Evolutionary conservation across 495 filamentous ascomycete genomes (phyloP).

Genomic region (Astrocystis sublimbata): DNA sequence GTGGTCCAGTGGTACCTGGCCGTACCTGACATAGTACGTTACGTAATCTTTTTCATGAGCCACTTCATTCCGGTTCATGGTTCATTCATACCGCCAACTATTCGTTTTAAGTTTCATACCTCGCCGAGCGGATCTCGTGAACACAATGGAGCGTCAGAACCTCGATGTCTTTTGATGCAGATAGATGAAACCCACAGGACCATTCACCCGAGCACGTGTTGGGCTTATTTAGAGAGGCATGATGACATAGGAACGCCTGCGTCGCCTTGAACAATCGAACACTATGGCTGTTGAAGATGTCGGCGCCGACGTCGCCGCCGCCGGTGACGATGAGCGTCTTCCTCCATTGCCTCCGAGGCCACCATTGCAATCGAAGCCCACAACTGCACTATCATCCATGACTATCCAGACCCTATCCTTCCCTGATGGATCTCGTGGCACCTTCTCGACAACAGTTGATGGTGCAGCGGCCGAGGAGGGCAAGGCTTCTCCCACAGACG

Average conservation of each 20-base stretch:
- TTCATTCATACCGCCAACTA: background rate
- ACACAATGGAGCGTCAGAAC: background rate
- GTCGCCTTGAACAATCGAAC: conserved; percentile 9
- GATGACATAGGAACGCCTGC: too few relatives aligned
- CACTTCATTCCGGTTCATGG: too few relatives aligned
- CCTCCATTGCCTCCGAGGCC: conserved; percentile 74
- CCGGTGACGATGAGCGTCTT: conserved; percentile 41
- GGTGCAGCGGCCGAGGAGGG: conserved; percentile 32
- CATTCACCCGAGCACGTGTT: conserved; percentile 1
- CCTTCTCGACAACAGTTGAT: conserved; percentile 51
- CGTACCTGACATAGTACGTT: too few relatives aligned
- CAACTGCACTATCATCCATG: conserved; percentile 73
- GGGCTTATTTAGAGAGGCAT: conserved; percentile 20
- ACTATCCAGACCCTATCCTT: conserved; percentile 74
- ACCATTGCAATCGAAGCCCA: conserved; percentile 64
- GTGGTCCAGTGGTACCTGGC: too few relatives aligned
- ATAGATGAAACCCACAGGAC: conserved; percentile 9
- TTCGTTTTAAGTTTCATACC: background rate
- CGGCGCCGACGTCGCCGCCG: conserved; percentile 16
- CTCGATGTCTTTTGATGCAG: conserved; percentile 2
- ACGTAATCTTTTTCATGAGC: too few relatives aligned
- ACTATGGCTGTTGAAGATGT: conserved; percentile 30
- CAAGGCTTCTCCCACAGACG: conserved; percentile 32
- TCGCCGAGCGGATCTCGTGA: background rate
- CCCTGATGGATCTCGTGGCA: conserved; percentile 64